Percentiles rank a stretch among this genome's conserved stretches.
Evolutionary conservation across 768 basidiomycete species (phyloP).

Genomic region (Stropharia rugosoannulata): DNA sequence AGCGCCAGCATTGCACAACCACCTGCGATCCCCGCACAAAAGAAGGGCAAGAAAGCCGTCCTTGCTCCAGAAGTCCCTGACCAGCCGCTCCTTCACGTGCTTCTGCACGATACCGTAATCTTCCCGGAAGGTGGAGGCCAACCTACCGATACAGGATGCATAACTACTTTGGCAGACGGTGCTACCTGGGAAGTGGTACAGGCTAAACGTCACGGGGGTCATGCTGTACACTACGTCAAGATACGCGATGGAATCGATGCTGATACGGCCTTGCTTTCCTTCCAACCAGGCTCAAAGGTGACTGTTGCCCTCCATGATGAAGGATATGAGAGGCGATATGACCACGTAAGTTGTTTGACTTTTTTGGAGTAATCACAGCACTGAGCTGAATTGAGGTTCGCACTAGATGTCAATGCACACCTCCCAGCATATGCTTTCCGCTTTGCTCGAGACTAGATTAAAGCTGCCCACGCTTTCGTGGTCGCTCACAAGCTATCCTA

Average conservation of each 20-base stretch:
- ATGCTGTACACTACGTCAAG: slow-evolving; percentile 73
- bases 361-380: not conserved
- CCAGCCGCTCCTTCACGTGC: slow-evolving; percentile 58
- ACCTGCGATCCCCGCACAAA: slow-evolving; percentile 34
- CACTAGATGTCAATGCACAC: slow-evolving; percentile 81
- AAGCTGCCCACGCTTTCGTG: slow-evolving; percentile 75
- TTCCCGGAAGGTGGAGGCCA: slow-evolving; percentile 87
- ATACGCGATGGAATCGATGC: slow-evolving; percentile 33
- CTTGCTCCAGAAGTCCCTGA: slow-evolving; percentile 41
- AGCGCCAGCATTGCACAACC: slow-evolving; percentile 47
- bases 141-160: slow-evolving; percentile 67
- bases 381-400: not conserved
- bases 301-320: slow-evolving; percentile 52
- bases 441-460: slow-evolving; percentile 66
- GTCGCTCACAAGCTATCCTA: slow-evolving; percentile 70
- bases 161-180: slow-evolving; percentile 46
- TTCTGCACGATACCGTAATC: slow-evolving; percentile 74
- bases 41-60: slow-evolving; percentile 58
- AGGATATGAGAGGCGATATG: slow-evolving; percentile 66
- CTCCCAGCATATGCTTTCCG: slow-evolving; percentile 80
- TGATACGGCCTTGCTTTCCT: slow-evolving; percentile 42
- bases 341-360: slow-evolving; percentile 53
- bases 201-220: slow-evolving; percentile 66
- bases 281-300: slow-evolving; percentile 52
- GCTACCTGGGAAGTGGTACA: slow-evolving; percentile 58